Conservation (phyloP, 2,329 filamentous ascomycete species). For the Verticillium longisporum region DNA sequence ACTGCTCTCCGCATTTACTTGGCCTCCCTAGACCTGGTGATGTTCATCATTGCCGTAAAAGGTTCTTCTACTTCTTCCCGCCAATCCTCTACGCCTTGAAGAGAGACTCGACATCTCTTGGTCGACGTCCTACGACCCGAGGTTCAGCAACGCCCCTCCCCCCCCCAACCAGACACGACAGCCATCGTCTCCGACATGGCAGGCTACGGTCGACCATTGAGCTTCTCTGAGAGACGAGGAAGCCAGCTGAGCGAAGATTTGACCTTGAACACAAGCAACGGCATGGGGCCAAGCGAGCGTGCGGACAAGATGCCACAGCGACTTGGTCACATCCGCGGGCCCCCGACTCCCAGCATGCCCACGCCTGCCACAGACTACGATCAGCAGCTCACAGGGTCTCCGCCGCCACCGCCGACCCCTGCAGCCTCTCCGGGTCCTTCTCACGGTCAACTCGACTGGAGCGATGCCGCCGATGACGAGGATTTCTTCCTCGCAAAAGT, state of each 20-base stretch:
- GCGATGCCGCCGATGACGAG: constrained; percentile 70
- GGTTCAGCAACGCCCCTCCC: not conserved
- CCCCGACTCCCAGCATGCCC: constrained; percentile 60
- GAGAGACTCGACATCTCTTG: not conserved
- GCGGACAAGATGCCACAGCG: constrained; percentile 48
- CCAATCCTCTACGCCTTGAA: not conserved
- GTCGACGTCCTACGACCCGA: not conserved
- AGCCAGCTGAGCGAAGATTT: constrained; percentile 52
- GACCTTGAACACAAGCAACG: constrained; percentile 41
- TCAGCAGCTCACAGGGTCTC: constrained; percentile 52
- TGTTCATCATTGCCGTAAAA: not conserved
- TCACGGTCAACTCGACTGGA: constrained; percentile 63
- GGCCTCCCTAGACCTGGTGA: not conserved
- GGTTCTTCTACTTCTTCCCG: not conserved
- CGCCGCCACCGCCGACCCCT: constrained; percentile 58
- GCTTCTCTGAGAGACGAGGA: constrained; percentile 56
- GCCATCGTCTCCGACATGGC: constrained; percentile 23
- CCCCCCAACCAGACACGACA: not conserved
- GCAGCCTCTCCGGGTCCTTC: constrained; percentile 59
- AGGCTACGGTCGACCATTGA: constrained; percentile 42
- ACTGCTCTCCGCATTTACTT: not conserved
- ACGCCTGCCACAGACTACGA: constrained; percentile 59
- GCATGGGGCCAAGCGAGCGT: constrained; percentile 32
- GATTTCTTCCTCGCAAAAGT: constrained; percentile 77
- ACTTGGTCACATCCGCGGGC: constrained; percentile 43